A percentile compares a stretch with the other conserved stretches of the same genome.
Conservation (phyloP, 2,329 filamentous ascomycete species). For the Allantophomopsis cytisporea region DNA sequence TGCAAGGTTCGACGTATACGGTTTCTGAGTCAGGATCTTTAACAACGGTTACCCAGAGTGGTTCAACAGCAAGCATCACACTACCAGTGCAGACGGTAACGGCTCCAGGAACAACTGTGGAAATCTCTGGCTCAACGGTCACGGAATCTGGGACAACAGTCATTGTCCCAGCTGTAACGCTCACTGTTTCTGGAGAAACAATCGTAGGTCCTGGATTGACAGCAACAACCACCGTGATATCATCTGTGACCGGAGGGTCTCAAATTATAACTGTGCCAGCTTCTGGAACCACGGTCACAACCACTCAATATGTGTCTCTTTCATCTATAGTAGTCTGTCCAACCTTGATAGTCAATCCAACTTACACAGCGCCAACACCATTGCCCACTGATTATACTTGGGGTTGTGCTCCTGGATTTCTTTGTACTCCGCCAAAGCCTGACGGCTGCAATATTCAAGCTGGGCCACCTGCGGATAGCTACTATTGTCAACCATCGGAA, state of each 20-base stretch:
- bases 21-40: slow-evolving; percentile 5
- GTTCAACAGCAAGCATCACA: slow-evolving; percentile 1
- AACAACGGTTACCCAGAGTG: slow-evolving; percentile 2
- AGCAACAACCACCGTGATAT: no score
- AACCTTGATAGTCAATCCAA: background rate
- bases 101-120: slow-evolving; percentile 5
- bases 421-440: slow-evolving; percentile 24
- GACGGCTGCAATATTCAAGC: slow-evolving; percentile 24
- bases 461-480: slow-evolving; percentile 22
- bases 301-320: background rate
- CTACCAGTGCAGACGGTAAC: slow-evolving; percentile 1
- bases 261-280: background rate
- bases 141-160: slow-evolving; percentile 6
- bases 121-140: slow-evolving; percentile 3
- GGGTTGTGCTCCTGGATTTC: slow-evolving; percentile 27
- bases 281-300: slow-evolving; percentile 2
- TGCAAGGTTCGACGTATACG: slow-evolving; percentile 3
- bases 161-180: slow-evolving; percentile 2
- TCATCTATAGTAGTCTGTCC: background rate
- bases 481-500: slow-evolving; percentile 23
- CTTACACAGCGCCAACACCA: slow-evolving; percentile 11
- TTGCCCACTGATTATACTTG: slow-evolving; percentile 17
- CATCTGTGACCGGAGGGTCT: background rate
- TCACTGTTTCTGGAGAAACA: background rate
- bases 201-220: background rate